phyloP scores from a whole-genome alignment of 305 asterid genomes.

The Fraxinus latifolia region DNA sequence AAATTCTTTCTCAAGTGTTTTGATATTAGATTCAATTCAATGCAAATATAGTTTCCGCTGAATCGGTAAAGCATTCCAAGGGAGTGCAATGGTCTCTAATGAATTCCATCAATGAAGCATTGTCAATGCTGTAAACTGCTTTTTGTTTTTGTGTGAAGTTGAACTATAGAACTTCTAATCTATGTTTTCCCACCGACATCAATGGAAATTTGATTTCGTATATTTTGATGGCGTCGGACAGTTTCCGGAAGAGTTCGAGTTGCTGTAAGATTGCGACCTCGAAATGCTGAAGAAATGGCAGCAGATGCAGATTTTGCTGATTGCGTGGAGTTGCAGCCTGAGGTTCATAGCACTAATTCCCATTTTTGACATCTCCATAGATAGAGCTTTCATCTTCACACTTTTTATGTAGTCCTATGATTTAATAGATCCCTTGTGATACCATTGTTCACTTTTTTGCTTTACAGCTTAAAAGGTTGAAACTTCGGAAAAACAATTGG shows the following conservation, averaged over 20 bases:
- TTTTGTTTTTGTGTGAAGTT: neutral
- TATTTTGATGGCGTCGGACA: constrained; percentile 22
- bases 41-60: neutral
- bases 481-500: constrained; percentile 95
- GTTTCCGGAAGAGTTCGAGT: constrained; percentile 97
- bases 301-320: constrained; percentile 99
- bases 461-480: constrained; percentile 79
- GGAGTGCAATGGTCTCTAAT: neutral
- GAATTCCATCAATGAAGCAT: neutral
- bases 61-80: constrained; percentile 13
- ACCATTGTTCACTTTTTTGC: constrained; percentile 12
- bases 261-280: constrained; percentile 90
- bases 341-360: constrained; percentile 39
- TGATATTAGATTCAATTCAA: neutral
- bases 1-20: neutral
- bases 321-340: constrained; percentile 97
- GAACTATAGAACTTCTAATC: constrained; percentile 9
- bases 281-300: constrained; percentile 80
- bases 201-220: constrained; percentile 5
- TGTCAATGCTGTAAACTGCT: neutral
- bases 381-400: constrained; percentile 17
- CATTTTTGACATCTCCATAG: constrained; percentile 10
- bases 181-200: constrained; percentile 6
- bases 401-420: neutral
- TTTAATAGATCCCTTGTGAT: constrained; percentile 11